These are phyloP conservation scores for Melastoma malabathricum DNA, from an alignment of 345 rosid species.

Conservation along the genomic window DNA sequence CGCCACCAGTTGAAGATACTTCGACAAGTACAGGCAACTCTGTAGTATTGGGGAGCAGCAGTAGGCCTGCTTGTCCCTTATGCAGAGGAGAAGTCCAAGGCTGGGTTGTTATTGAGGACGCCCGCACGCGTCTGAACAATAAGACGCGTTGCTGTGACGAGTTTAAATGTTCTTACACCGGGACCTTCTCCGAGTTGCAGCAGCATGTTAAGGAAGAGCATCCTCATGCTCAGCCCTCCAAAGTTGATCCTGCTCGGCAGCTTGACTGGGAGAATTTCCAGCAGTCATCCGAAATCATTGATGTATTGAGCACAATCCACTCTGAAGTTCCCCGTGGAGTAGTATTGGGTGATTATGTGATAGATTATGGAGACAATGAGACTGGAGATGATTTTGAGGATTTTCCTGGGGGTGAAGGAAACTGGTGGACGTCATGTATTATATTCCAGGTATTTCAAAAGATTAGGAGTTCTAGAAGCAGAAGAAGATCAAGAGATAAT, in stretches of 20 bases:
- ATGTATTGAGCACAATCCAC: constrained; percentile 92
- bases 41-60: constrained; percentile 24
- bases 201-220: constrained; percentile 67
- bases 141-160: constrained; percentile 79
- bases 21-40: constrained; percentile 17
- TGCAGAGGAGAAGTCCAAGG: constrained; percentile 94
- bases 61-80: constrained; percentile 66
- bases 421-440: constrained; percentile 96
- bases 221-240: constrained; percentile 81
- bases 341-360: constrained; percentile 93
- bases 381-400: constrained; percentile 83
- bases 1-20: constrained; percentile 28
- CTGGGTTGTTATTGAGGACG: constrained; percentile 60
- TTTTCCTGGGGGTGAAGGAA: constrained; percentile 61
- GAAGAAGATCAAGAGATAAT: constrained; percentile 68
- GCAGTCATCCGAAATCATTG: constrained; percentile 90
- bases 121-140: constrained; percentile 58
- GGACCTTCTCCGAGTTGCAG: constrained; percentile 52
- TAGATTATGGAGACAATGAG: constrained; percentile 87
- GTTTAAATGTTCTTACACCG: constrained; percentile 42
- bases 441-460: constrained; percentile 78
- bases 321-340: constrained; percentile 93
- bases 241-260: constrained; percentile 76
- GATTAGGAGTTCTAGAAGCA: constrained; percentile 71
- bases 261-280: constrained; percentile 98